Evolutionary conservation across 2,329 filamentous ascomycete species (phyloP).

Genomic region (Raffaelea arxii): DNA sequence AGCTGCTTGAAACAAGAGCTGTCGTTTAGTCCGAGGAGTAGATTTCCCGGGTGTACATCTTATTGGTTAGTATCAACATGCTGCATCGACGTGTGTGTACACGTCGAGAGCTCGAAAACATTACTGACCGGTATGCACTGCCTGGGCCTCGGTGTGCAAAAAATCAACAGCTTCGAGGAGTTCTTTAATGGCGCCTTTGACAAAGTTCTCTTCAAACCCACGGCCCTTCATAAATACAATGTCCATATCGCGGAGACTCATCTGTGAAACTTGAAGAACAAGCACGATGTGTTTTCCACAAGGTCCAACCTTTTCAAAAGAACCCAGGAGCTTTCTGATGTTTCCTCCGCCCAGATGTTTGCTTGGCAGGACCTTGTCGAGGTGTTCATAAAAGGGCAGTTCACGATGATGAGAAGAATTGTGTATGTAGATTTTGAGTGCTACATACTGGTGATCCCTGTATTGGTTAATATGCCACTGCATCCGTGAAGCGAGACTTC

Average conservation of each 20-base stretch:
- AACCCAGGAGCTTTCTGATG: background rate
- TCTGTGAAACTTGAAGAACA: background rate
- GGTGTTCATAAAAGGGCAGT: background rate
- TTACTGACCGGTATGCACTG: background rate
- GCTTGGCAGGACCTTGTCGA: background rate
- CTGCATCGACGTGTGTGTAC: background rate
- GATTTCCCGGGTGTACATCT: background rate
- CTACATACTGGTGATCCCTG: slow-evolving; percentile 1
- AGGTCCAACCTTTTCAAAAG: background rate
- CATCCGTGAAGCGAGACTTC: background rate
- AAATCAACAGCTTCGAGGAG: slow-evolving; percentile 1
- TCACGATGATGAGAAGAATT: background rate
- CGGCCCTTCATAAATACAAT: background rate
- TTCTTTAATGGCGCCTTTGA: background rate
- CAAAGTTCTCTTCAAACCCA: background rate
- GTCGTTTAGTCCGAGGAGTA: background rate
- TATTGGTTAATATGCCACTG: background rate
- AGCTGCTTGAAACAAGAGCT: background rate
- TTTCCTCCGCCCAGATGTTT: background rate
- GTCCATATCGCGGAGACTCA: slow-evolving; percentile 1
- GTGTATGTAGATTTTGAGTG: background rate
- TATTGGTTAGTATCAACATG: no score
- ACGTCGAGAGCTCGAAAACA: no score
- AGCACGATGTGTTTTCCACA: background rate
- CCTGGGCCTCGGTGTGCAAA: background rate